These are phyloP conservation scores for Beauveria asiatica DNA, from an alignment of 2,329 filamentous ascomycete species.

Conservation along the genomic window DNA sequence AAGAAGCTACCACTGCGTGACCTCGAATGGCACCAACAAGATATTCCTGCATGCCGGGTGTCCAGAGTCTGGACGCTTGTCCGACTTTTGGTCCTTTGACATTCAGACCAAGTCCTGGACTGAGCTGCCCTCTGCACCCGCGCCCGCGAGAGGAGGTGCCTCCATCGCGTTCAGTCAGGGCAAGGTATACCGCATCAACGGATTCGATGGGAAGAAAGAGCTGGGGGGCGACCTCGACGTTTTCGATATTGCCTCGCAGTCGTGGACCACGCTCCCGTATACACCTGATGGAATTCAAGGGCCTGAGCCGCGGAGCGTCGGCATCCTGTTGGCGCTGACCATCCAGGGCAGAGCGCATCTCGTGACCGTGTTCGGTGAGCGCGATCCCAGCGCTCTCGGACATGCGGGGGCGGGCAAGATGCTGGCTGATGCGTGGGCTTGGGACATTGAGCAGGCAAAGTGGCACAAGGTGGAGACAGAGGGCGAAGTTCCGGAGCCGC, in stretches of 20 bases:
- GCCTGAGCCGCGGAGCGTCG: conserved; percentile 25
- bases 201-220: conserved; percentile 53
- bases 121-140: conserved; percentile 43
- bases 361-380: conserved; percentile 32
- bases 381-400: conserved; percentile 28
- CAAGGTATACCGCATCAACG: conserved; percentile 52
- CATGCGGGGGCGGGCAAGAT: conserved; percentile 34
- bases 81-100: conserved; percentile 54
- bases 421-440: conserved; percentile 32
- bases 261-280: conserved; percentile 21
- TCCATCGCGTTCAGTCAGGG: conserved; percentile 31
- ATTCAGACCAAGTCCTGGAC: conserved; percentile 38
- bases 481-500: conserved; percentile 20
- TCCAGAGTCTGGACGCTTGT: conserved; percentile 44
- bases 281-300: conserved; percentile 20
- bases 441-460: conserved; percentile 22
- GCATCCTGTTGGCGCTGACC: conserved; percentile 18
- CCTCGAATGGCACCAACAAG: conserved; percentile 29
- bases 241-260: conserved; percentile 17
- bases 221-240: conserved; percentile 50
- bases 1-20: conserved; percentile 49
- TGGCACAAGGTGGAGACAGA: conserved; percentile 20
- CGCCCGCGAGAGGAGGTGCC: conserved; percentile 36
- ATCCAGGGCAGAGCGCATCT: conserved; percentile 19
- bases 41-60: conserved; percentile 56